phyloP scores from a whole-genome alignment of 768 basidiomycete genomes.

The Serpula lacrymans region DNA sequence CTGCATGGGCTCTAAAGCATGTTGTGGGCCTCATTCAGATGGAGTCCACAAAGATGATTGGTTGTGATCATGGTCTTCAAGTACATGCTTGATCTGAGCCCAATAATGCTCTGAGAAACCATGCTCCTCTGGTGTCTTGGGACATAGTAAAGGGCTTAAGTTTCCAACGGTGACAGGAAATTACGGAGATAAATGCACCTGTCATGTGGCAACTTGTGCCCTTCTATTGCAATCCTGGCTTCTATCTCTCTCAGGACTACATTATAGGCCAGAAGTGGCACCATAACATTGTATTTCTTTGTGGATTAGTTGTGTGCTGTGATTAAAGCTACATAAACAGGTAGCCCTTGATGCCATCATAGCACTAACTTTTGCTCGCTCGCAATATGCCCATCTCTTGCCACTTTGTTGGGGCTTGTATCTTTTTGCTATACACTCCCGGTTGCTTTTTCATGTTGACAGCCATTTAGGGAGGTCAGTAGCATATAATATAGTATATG shows the following conservation, averaged over 20 bases:
- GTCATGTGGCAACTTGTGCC: constrained; percentile 10
- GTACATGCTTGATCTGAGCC: background rate
- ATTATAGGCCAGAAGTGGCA: background rate
- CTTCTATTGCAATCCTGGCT: constrained; percentile 1
- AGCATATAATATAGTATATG: constrained; percentile 5
- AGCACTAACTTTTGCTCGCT: constrained; percentile 3
- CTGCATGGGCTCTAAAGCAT: background rate
- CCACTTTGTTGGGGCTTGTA: constrained; percentile 4
- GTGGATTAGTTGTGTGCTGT: too few relatives aligned
- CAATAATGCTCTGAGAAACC: background rate
- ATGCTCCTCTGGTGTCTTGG: background rate
- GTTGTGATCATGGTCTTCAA: background rate
- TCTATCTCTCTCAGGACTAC: background rate
- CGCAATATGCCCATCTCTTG: constrained; percentile 3
- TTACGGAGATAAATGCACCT: constrained; percentile 2
- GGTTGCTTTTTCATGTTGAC: constrained; percentile 11
- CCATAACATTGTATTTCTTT: background rate
- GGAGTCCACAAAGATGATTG: background rate
- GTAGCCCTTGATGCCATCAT: constrained; percentile 1
- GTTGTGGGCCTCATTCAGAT: background rate
- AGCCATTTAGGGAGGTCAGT: constrained; percentile 7
- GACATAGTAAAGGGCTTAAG: background rate
- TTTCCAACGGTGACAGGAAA: background rate
- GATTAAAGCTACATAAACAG: too few relatives aligned
- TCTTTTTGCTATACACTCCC: constrained; percentile 10